Base-by-base conservation (phyloP, 352 stramenopile genomes). In the Pythium phragmiticola region DNA sequence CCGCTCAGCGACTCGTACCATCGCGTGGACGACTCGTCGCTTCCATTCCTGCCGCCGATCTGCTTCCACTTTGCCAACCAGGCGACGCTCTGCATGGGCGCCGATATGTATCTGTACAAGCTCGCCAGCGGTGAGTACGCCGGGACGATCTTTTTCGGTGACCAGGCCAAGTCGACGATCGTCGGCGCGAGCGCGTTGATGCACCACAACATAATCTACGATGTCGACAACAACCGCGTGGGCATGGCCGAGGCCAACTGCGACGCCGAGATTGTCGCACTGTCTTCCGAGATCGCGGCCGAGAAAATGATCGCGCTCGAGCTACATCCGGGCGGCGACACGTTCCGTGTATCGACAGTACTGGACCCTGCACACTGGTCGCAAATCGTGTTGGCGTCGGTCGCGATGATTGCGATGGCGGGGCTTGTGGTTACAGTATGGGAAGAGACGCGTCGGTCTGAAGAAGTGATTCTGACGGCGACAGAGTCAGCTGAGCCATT, bases 181-280 rank as follows among this genome's bases (percentile, higher is more conserved):
- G 65, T 94, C 21, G 83, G 85, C 1, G 83, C 85, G 30, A 92
- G 77, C 19, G 77, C 83, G 2, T 56, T 92, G 39, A 70, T 73
- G 19, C 73, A 77, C 46, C 80, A 94, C 72, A 87, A 92, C 47
- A 78, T 94, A 47, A 81, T 94, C 63, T 92, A 92, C 58, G 83
- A 92, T 60, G 70, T 87, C 11, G 82, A 90, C 48, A 90, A 89
- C 36, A 61, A 80, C 30, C 83, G 83, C 21, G 75, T 92, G 5
- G 85, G 82, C 6, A 81, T 94, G 39, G 78, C 75, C 1, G 36
- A 66, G 50, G 85, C 85, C 1, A 70, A 78, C 55, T 93, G 82
- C 36, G 75, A 90, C 34, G 26, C 26, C 1, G 26, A 30, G 26
- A 39, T 13, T 3, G 54, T 46, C 21, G 39, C 53, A 3, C 13